Evolutionary conservation across 148 eudicot species (phyloP).

Genomic region (Fagopyrum esculentum): DNA sequence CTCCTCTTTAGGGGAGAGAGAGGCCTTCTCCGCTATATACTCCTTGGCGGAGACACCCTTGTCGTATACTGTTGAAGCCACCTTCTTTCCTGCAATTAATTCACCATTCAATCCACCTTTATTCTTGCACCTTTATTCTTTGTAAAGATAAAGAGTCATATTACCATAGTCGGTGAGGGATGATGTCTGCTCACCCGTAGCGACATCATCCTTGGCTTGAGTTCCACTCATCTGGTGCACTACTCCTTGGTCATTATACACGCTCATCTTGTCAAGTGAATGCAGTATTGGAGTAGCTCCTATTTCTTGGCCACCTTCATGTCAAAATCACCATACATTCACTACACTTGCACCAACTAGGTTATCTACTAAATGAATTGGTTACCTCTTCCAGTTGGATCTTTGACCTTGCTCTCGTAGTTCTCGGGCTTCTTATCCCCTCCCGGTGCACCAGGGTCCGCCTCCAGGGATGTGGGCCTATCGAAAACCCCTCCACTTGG

Average conservation of each 20-base stretch:
- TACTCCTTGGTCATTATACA: slow-evolving; percentile 8
- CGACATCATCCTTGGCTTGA: neutral
- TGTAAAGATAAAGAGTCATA: too few relatives aligned
- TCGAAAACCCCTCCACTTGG: neutral
- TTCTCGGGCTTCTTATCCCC: slow-evolving; percentile 24
- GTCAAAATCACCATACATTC: neutral
- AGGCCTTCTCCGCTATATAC: neutral
- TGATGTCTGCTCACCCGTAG: neutral
- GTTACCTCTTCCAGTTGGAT: slow-evolving; percentile 47
- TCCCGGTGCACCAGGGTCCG: slow-evolving; percentile 31
- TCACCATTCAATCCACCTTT: neutral
- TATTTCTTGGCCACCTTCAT: slow-evolving; percentile 36
- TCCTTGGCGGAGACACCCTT: neutral
- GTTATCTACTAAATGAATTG: too few relatives aligned
- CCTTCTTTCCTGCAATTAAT: neutral
- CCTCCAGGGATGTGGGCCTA: slow-evolving; percentile 18
- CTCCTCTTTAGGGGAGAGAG: neutral
- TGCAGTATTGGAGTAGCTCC: slow-evolving; percentile 33
- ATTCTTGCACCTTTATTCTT: neutral
- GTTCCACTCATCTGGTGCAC: neutral
- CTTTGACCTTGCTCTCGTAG: slow-evolving; percentile 44
- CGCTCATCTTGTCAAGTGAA: slow-evolving; percentile 40
- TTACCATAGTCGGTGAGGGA: slow-evolving; percentile 2
- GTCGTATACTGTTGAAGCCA: neutral
- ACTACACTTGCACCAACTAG: neutral